Evolutionary conservation across 2,329 filamentous ascomycete genomes (phyloP), one percentile per base, ranked within the genome.

Genomic region (Fusarium nurragi): DNA sequence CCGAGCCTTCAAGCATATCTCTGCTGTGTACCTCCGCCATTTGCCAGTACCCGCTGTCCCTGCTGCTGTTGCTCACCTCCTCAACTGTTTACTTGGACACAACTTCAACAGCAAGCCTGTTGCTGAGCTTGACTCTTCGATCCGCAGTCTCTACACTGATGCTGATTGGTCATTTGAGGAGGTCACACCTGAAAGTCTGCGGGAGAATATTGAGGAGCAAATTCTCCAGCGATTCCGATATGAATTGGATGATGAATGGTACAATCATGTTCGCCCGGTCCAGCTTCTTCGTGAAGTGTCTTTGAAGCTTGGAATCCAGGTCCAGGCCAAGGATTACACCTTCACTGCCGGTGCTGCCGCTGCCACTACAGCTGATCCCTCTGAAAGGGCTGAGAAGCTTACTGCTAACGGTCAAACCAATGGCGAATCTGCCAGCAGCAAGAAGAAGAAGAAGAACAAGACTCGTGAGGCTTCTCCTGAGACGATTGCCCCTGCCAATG

Each of bases 1-100:
- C n/a, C 89, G 95, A 81, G 89, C 91, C 6, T 97, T 98, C 85
- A 99, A 99, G 86, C 94, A 99, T 78, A 83, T 95, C 64, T 86
- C 90, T 55, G 89, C 92, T 76, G 86, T 86, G 70, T 91, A 96
- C 76, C 83, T 99, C 62, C 89, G 90, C 65, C 87, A 91, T 64
- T 79, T 97, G 19, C 92, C 95, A 21, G 84, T 90, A 64, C 88
- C 92, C 14, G 89, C 98, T 64, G 88, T 90, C n/a, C 85, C 92
- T 45, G 83, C 91, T 59, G 94, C 91, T 75, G 81, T 94, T 60
- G 84, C 94, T 8, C 95, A 99, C 75, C 83, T 99, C 47, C 84
- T 99, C 68, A 99, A 99, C 83, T 99, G 95, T 78, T 83, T 99
- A 37, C 83, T 99, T 32, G 95, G 95, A 14, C 83, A 84, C 44